Evolutionary conservation across 2,329 filamentous ascomycete species (phyloP), one percentile per base, ranked within the genome.

Genomic region (Pyricularia sp.): DNA sequence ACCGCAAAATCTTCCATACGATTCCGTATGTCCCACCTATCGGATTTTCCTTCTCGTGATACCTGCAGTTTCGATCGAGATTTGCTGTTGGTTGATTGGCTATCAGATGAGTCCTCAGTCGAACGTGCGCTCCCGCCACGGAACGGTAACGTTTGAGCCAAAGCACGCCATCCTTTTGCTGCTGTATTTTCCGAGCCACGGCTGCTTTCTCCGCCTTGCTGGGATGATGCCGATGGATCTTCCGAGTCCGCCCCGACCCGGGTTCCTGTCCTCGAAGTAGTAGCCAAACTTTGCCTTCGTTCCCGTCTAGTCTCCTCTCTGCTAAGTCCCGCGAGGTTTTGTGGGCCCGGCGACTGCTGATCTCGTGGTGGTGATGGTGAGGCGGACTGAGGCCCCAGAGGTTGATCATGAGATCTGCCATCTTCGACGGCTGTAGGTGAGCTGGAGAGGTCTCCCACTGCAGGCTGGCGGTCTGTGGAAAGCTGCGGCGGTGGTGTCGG

Each of bases 1-100:
- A 78, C 83, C 0, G 84, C 84, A 69, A 87, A 87, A 62, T 86
- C 81, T 66, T 88, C 85, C 1, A 88, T 71, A 16, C 84, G 79
- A 10, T 76, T 77, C 40, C 79, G 79, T 10, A 88, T 69, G 69
- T 87, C 84, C 84, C 85, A 87, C 57, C 78, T 75, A 65, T 65
- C 68, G 62, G 59, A 65, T 65, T 63, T 55, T 33, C 53, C 70
- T 66, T 66, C 19, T 49, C 65, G 59, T 40, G 30, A 61, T 13
- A 33, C 31, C 57, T 60, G 57, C 28, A 24, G 66, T 59, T 22
- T 66, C 57, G 16, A 66, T 62, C 44, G 44, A 44, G 33, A 66
- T 66, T 30, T 19, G 59, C 30, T 67, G 63, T 16, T 68, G 62
- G 60, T 69, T 12, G 55, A 59, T 28, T 30, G 24, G 26, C 13